Percentiles rank a stretch among this genome's conserved stretches.
phyloP scores from a whole-genome alignment of 768 basidiomycete genomes.

The Hortiboletus campestris region DNA sequence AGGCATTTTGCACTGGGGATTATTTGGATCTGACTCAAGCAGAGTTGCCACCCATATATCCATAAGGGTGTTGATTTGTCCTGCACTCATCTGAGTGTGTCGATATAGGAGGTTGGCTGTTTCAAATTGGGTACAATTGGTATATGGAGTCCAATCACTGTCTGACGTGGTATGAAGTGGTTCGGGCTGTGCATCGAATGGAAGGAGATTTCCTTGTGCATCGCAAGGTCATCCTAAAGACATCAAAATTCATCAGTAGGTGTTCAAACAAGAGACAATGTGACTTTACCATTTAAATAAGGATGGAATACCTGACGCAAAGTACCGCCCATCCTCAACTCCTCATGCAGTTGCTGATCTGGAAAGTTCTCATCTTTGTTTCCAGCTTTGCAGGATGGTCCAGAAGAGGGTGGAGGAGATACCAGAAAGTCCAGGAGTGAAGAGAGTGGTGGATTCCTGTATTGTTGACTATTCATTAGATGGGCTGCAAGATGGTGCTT shows the following conservation, averaged over 20 bases:
- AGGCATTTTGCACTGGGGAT: background rate
- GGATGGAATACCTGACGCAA: background rate
- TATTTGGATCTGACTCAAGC: background rate
- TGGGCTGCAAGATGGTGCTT: background rate
- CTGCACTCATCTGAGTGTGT: conserved; percentile 19
- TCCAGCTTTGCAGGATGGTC: background rate
- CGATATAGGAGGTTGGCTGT: conserved; percentile 24
- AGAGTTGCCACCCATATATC: conserved; percentile 18
- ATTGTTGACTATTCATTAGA: too few relatives aligned
- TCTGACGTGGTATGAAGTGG: background rate
- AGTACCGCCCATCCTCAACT: background rate
- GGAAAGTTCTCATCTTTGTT: too few relatives aligned
- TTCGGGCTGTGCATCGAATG: background rate
- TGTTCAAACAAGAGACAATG: too few relatives aligned
- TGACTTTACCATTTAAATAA: background rate
- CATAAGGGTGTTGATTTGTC: conserved; percentile 19
- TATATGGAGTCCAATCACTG: conserved; percentile 24
- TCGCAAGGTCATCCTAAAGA: background rate
- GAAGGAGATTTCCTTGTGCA: background rate
- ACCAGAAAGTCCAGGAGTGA: too few relatives aligned
- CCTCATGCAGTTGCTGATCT: too few relatives aligned
- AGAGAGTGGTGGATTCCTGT: too few relatives aligned
- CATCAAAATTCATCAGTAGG: too few relatives aligned
- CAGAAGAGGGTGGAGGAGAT: too few relatives aligned
- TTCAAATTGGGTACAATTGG: too few relatives aligned